Base-by-base conservation (phyloP, 2,329 filamentous ascomycete genomes). In the Metarhizium robertsii region DNA sequence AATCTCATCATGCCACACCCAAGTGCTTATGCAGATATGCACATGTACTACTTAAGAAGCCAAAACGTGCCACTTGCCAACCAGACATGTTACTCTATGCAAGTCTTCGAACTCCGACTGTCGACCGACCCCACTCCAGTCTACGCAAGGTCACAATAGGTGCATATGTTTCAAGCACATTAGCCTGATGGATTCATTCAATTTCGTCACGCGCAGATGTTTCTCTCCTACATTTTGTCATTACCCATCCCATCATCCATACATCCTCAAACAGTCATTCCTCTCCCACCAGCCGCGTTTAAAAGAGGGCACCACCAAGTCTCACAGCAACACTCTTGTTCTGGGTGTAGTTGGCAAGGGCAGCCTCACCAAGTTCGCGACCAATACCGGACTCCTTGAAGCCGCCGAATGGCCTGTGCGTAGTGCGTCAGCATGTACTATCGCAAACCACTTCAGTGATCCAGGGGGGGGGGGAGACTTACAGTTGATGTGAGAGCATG, bases 361-460 rank as follows among this genome's bases (percentile, higher is more conserved):
- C 85, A 47, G 80, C 81, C 75, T 87, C 84, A 59, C 86, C 85
- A 4, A 88, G 75, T 70, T 95, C 90, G 55, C 87, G 83, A 48
- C 89, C 89, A 56, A 91, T 87, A 59, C 90, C 89, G 30, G 77
- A 83, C 73, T 90, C 81, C 73, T 92, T 92, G 77, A 81, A 90
- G 0, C 90, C 90, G 54, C 87, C 86, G 62, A 92, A 92, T 18
- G 73, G 73, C 0, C 87, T 64, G 63, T 84, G 77, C 6, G 18
- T 7, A 36, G 6, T 10, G 32, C 45, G 47, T 57, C 46, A 57
- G 55, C 32, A 38, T 29, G 14, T 14, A 30, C 38, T 36, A 50
- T 29, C 14, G 13, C 13, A 40, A 50, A 13, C 13, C 14, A n/a
- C 7, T 6, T 16, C 11, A n/a, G 25, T 8, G 8, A 20, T 30